Evolutionary conservation across 306 rosid genomes (phyloP).

Genomic region (Fragaria nilgerrensis): DNA sequence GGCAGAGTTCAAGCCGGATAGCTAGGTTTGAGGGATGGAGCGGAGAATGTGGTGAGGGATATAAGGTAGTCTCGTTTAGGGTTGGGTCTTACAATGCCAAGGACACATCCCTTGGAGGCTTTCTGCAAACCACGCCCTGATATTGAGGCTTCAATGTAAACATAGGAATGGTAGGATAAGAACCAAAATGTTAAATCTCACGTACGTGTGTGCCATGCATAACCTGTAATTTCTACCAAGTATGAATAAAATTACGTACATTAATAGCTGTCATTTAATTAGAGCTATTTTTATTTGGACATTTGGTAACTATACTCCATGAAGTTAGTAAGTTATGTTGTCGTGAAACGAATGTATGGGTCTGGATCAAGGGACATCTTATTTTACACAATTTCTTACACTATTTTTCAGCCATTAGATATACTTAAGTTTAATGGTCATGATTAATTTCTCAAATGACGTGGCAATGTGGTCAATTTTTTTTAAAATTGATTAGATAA

Average conservation of each 20-base stretch:
- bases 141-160: not conserved
- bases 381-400: too few species aligned
- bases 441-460: too few species aligned
- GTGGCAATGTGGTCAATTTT: too few species aligned
- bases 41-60: not conserved
- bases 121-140: conserved; percentile 10
- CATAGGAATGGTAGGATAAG: not conserved
- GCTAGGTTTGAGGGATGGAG: conserved; percentile 11
- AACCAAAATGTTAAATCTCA: not conserved
- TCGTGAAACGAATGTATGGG: too few species aligned
- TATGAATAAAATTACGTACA: not conserved
- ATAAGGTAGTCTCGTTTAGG: conserved; percentile 35
- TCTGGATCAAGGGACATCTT: too few species aligned
- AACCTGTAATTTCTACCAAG: not conserved
- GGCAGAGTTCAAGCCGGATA: conserved; percentile 17
- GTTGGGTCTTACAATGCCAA: conserved; percentile 15
- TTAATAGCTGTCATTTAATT: too few species aligned
- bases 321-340: not conserved
- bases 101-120: conserved; percentile 27
- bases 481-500: too few species aligned
- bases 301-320: too few species aligned
- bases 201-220: not conserved
- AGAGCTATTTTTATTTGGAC: too few species aligned
- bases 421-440: too few species aligned
- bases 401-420: too few species aligned